phyloP scores from a whole-genome alignment of 2,329 filamentous ascomycete species.

The Paecilomyces formosus region DNA sequence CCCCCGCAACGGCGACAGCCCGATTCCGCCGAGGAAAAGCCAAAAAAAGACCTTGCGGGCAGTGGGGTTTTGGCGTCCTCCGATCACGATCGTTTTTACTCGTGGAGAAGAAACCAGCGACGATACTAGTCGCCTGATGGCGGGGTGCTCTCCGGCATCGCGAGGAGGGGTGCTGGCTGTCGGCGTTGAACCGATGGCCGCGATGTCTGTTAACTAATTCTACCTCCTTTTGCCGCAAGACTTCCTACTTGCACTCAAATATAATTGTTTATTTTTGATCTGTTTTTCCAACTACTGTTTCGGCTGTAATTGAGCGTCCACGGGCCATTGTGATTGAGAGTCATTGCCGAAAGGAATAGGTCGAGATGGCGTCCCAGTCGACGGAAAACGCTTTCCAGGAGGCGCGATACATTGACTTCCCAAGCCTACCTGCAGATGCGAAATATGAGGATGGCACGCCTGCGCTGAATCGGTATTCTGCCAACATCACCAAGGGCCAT shows the following conservation, averaged over 20 bases:
- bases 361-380: slow-evolving; percentile 17
- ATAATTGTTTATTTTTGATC: neutral
- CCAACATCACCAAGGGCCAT: slow-evolving; percentile 73
- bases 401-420: slow-evolving; percentile 51
- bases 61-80: neutral
- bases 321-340: neutral
- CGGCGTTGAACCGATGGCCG: neutral
- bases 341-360: neutral
- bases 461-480: slow-evolving; percentile 80
- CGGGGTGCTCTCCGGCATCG: neutral
- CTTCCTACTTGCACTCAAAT: neutral
- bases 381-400: slow-evolving; percentile 30
- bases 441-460: slow-evolving; percentile 49
- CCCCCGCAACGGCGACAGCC: neutral
- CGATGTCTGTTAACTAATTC: neutral
- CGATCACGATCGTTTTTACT: neutral
- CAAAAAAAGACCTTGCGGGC: neutral
- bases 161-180: neutral
- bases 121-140: neutral
- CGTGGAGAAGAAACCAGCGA: neutral
- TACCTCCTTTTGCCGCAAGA: too few species aligned
- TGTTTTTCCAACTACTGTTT: neutral
- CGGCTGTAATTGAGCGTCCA: neutral
- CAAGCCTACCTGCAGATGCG: slow-evolving; percentile 45
- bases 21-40: neutral